Base-by-base conservation (phyloP, 495 filamentous ascomycete genomes). In the Recurvomyces mirabilis region DNA sequence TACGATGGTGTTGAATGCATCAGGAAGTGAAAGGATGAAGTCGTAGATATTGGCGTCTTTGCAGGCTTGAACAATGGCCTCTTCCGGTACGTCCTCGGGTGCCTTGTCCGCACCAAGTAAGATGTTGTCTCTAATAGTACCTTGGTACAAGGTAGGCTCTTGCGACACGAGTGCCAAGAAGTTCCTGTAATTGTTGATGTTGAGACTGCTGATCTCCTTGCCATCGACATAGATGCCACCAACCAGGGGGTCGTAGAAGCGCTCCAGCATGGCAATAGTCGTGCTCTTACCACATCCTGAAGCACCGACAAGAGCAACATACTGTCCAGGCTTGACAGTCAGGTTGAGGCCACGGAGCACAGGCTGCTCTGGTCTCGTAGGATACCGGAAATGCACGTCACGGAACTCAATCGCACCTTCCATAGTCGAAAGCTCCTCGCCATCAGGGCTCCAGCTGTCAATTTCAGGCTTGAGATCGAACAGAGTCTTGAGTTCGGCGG, bases 21-120 rank as follows among this genome's bases (percentile, higher is more conserved):
- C 56, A 18, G 58, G 58, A n/a, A 79, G 64, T 33, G 78, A 81
- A 58, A 79, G 72, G 60, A 94, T 88, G 62, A 93, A 93, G 53
- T 91, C 84, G 60, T 87, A 86, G 53, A 94, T 94, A 54, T 93
- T 94, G 31, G 87, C 87, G 57, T 88, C 81, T 46, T 78, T 79
- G 68, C 85, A 91, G 12, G 82, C 84, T 51, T 80, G 71, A 38
- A 79, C 68, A 24, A 94, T 70, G 4, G 70, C 69, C 28, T 77
- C 80, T 31, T 93, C 84, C 0, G 74, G 59, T 14, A 83, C 72
- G 35, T 81, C 71, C 7, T 79, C 72, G 21, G 47, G 46, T 4
- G 44, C 21, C 30, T 65, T 62, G 39, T 75, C 72, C 10, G 70
- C 69, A 17, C 84, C 84, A 4, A 93, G 67, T 5, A 91, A 59